Evolutionary conservation across 1,284 basidiomycete species (phyloP).

Genomic region (Ceratobasidium sp.): DNA sequence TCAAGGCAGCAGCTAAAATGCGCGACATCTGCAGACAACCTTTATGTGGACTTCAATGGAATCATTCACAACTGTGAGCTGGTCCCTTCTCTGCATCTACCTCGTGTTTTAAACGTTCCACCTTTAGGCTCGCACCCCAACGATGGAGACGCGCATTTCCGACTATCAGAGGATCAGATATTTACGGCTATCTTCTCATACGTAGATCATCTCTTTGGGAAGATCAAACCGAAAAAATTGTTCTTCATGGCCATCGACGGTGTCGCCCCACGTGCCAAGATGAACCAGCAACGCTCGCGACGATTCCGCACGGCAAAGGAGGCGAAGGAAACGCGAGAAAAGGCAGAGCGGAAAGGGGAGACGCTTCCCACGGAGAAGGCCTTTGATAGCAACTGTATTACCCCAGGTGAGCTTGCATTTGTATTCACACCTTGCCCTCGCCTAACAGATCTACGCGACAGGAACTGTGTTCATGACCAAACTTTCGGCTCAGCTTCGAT

Average conservation of each 20-base stretch:
- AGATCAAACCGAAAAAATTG: conserved; percentile 96
- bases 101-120: conserved; percentile 1
- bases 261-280: conserved; percentile 97
- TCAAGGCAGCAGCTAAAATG: conserved; percentile 29
- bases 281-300: conserved; percentile 98
- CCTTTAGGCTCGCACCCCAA: conserved; percentile 85
- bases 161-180: conserved; percentile 95
- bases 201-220: conserved; percentile 95
- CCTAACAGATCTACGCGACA: conserved; percentile 51
- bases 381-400: conserved; percentile 99
- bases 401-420: conserved; percentile 75
- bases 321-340: conserved; percentile 85
- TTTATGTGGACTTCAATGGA: conserved; percentile 97
- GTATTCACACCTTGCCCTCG: not conserved
- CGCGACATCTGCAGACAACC: conserved; percentile 66
- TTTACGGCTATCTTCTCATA: conserved; percentile 97
- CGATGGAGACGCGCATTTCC: conserved; percentile 94
- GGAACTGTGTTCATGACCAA: conserved; percentile 96
- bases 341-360: conserved; percentile 89
- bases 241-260: conserved; percentile 99
- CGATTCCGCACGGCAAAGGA: conserved; percentile 96
- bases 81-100: conserved; percentile 50
- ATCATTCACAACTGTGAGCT: conserved; percentile 94
- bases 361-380: conserved; percentile 91
- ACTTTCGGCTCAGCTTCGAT: conserved; percentile 90